These are phyloP conservation scores for Haplosporangium gracile DNA, from an alignment of 192 early-diverging fungal genomes.

Conservation along the genomic window DNA sequence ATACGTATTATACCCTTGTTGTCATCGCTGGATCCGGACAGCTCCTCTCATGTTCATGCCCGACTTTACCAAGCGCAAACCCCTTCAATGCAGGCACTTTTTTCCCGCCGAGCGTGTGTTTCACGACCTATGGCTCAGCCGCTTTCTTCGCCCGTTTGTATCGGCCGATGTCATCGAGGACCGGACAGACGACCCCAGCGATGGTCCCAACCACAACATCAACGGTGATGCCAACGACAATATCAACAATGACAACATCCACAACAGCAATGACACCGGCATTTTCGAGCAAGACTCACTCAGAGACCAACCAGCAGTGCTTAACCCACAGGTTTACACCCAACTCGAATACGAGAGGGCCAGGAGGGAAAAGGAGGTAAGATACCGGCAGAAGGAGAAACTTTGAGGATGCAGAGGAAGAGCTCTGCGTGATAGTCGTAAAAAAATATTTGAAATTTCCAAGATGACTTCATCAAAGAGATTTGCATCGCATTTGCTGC, in stretches of 20 bases:
- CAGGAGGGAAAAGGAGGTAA: conserved; percentile 11
- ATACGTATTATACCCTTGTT: conserved; percentile 10
- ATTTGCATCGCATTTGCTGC: no score
- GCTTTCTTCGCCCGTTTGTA: conserved; percentile 15
- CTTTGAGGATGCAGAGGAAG: conserved; percentile 16
- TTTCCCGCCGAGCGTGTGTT: conserved; percentile 20
- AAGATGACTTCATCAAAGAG: no score
- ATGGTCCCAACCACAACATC: neutral
- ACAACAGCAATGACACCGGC: conserved; percentile 3
- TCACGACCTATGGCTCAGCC: conserved; percentile 28
- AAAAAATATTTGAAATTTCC: no score
- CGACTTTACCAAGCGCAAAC: conserved; percentile 15
- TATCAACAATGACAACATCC: neutral
- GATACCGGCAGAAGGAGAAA: neutral
- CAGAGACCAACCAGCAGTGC: conserved; percentile 12
- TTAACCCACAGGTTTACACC: conserved; percentile 13
- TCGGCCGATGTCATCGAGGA: conserved; percentile 5
- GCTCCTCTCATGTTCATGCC: conserved; percentile 22
- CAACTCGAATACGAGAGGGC: conserved; percentile 18
- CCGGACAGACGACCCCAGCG: conserved; percentile 1
- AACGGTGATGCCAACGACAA: neutral
- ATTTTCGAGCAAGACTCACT: conserved; percentile 14
- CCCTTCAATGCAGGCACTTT: conserved; percentile 21
- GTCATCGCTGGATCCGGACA: conserved; percentile 15
- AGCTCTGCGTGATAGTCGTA: no score